These are phyloP conservation scores for Apiospora kogelbergensis DNA, from an alignment of 2,329 filamentous ascomycete genomes.

Conservation along the genomic window DNA sequence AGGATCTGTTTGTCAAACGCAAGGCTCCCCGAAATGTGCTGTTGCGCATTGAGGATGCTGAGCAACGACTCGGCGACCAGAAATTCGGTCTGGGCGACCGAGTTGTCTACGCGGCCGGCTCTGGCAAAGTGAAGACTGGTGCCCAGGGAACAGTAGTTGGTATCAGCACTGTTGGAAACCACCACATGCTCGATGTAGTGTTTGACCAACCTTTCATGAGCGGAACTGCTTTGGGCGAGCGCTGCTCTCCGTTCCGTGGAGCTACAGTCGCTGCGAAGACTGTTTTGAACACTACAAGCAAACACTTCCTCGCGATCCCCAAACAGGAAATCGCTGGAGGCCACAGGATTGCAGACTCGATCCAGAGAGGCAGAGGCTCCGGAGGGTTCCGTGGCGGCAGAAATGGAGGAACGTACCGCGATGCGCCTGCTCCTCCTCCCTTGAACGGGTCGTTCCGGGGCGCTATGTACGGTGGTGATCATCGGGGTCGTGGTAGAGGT, in stretches of 20 bases:
- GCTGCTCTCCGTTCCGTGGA: conserved; percentile 90
- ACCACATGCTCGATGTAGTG: conserved; percentile 82
- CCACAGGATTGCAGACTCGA: conserved; percentile 37
- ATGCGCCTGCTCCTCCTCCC: conserved; percentile 54
- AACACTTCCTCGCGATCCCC: conserved; percentile 71
- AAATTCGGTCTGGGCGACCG: conserved; percentile 83
- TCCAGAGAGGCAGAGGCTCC: conserved; percentile 43
- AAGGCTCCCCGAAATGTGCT: conserved; percentile 84
- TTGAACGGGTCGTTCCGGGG: conserved; percentile 59
- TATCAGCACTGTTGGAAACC: conserved; percentile 82
- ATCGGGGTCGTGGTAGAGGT: neutral
- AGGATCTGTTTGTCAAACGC: conserved; percentile 62
- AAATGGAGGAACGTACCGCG: conserved; percentile 61
- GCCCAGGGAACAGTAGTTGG: conserved; percentile 92
- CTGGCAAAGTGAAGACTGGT: conserved; percentile 92
- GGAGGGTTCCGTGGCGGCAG: conserved; percentile 38
- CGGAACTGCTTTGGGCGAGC: conserved; percentile 85
- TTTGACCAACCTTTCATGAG: conserved; percentile 98
- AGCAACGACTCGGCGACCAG: conserved; percentile 86
- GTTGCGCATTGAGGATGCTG: conserved; percentile 92
- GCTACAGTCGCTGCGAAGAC: conserved; percentile 87
- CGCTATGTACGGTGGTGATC: conserved; percentile 45
- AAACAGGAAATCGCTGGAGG: conserved; percentile 41
- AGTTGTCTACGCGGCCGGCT: conserved; percentile 87
- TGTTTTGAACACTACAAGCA: conserved; percentile 82